Base-by-base conservation (phyloP, 148 eudicot species). In the Beta vulgaris region DNA sequence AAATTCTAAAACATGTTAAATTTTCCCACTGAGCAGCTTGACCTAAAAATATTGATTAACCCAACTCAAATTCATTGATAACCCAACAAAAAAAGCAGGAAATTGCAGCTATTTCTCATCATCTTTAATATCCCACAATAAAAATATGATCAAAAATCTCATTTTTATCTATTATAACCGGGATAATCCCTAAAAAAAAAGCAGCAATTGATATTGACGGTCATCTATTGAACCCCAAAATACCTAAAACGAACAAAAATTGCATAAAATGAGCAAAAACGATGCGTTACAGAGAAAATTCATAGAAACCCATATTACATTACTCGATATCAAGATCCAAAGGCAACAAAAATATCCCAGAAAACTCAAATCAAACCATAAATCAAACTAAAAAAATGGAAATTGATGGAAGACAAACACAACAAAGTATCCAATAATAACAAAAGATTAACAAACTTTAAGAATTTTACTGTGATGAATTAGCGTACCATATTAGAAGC, bases 401-500 rank as follows among this genome's bases (percentile, higher is more conserved):
- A 21, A 61, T 53, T 15, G 16, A 51, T 35, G 25, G 6, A 1
- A 0, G 0, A 1, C 42, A 59, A 31, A 26, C 9, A 55, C n/a
- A 42, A 10, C 12, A 23, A 59, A 58, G 46, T 6, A 40, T 19
- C 6, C 26, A 1, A 66, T 4, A 18, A 43, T 37, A 37, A 76
- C 54, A 39, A 3, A 58, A 73, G 64, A 71, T 64, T 21, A 25
- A 7, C 26, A 19, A 80, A 62, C 18, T 75, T 62, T 40, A 39
- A 32, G 37, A 25, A 13, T 32, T 14, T 21, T 40, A 60, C n/a
- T n/a, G n/a, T 36, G 59, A 54, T 13, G 21, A 54, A 34, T 18
- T 0, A 37, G 43, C 76, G 16, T 76, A 80, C 83, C 83, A 80
- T 80, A 42, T 23, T 42, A 13, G 31, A 18, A 28, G 65, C 67